These are phyloP conservation scores for Thozetella sp. DNA, from an alignment of 495 filamentous ascomycete species.

Conservation along the genomic window DNA sequence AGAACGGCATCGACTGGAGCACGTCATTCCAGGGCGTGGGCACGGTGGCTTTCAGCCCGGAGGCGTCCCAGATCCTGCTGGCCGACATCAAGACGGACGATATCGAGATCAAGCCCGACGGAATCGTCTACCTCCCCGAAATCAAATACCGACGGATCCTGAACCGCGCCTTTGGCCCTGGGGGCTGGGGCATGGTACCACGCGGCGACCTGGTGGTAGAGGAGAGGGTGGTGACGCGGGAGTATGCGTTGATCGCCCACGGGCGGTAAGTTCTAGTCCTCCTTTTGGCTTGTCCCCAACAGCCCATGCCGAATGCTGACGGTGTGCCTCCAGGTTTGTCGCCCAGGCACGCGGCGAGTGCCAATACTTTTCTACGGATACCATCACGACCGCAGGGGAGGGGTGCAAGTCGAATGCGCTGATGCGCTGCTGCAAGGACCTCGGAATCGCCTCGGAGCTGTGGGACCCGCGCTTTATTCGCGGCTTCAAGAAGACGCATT, in stretches of 20 bases:
- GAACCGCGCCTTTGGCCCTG: slow-evolving; percentile 90
- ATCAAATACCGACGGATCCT: slow-evolving; percentile 97
- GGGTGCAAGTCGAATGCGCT: slow-evolving; percentile 97
- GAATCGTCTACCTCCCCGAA: slow-evolving; percentile 94
- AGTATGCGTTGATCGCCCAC: slow-evolving; percentile 90
- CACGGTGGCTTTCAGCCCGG: slow-evolving; percentile 71
- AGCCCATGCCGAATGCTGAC: slow-evolving; percentile 1
- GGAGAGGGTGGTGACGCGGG: slow-evolving; percentile 83
- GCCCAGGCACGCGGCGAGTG: slow-evolving; percentile 94
- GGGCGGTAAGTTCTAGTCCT: slow-evolving; percentile 67
- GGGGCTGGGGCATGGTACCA: slow-evolving; percentile 92
- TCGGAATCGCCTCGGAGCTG: slow-evolving; percentile 91
- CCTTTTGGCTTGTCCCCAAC: slow-evolving; percentile 7
- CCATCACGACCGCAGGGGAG: slow-evolving; percentile 95
- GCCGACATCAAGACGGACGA: slow-evolving; percentile 69
- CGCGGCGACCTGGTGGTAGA: slow-evolving; percentile 90
- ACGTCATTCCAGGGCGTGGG: slow-evolving; percentile 90
- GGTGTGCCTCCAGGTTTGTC: slow-evolving; percentile 64
- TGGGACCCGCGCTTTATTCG: slow-evolving; percentile 96
- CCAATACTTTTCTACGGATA: slow-evolving; percentile 88
- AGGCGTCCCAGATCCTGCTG: slow-evolving; percentile 72
- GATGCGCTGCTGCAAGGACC: slow-evolving; percentile 96
- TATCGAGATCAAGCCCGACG: slow-evolving; percentile 95
- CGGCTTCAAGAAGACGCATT: slow-evolving; percentile 59
- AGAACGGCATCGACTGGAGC: slow-evolving; percentile 79